Base-by-base conservation (phyloP, 2,329 filamentous ascomycete genomes). In the Trichoderma hamatum region DNA sequence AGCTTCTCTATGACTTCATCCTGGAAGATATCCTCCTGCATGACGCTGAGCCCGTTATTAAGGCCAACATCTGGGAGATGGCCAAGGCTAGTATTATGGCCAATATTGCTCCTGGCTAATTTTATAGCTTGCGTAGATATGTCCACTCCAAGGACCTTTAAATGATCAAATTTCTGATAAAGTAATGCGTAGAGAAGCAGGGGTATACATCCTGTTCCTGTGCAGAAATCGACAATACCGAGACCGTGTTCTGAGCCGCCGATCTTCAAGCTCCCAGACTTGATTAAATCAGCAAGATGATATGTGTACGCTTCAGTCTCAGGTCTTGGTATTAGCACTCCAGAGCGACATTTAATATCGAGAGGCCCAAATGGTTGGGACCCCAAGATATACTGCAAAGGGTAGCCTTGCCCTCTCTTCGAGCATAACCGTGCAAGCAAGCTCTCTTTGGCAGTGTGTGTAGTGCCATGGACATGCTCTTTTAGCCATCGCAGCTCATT, bases 151-250 rank as follows among this genome's bases (percentile, higher is more conserved):
- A 84, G 75, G n/a, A 92, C 81, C 4, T 81, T 78, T 9, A 92
- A 73, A 0, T 72, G 60, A 1, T 77, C 73, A 62, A 82, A 78
- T 24, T 78, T 74, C 74, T 76, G 69, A 21, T 79, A 79, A 46
- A 93, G 84, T 11, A 90, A 83, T 43, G 89, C 83, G 71, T 91
- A 88, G 7, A 97, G 84, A 3, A 93, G 86, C 10, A 98, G 85
- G 0, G 93, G 87, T 71, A 98, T 97, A 80, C 95, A 97, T 5
- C 96, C 96, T 5, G 92, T 93, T 11, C 96, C 96, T 0, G 93
- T 94, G 79, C 96, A 98, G 34, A 97, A 83, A 78, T 99, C 96
- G 10, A 97, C 79, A 51, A 98, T 82, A 14, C 84, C 85, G 14
- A 96, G 73, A 19, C 75, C 71, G 73, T 68, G 51, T 9, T 68